These are phyloP conservation scores for Mycena crocata DNA, from an alignment of 768 basidiomycete species.

Conservation along the genomic window DNA sequence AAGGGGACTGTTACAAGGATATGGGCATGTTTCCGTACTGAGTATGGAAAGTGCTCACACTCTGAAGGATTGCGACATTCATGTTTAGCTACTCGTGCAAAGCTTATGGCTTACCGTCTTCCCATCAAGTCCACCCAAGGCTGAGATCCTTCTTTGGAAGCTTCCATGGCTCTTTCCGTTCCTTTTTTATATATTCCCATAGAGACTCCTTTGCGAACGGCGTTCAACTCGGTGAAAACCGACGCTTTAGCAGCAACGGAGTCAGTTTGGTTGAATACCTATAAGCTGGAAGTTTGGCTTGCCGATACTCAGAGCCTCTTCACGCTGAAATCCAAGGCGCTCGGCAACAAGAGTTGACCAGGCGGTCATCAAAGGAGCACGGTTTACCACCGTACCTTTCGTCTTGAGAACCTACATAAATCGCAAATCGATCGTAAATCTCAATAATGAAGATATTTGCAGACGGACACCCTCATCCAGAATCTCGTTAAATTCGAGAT, in stretches of 20 bases:
- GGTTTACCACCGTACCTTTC: constrained; percentile 81
- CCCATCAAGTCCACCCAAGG: constrained; percentile 92
- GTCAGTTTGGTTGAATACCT: neutral
- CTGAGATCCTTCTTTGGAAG: constrained; percentile 68
- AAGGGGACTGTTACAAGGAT: constrained; percentile 69
- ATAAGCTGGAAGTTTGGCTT: constrained; percentile 29
- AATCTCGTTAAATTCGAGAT: constrained; percentile 78
- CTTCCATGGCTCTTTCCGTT: constrained; percentile 67
- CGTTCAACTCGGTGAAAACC: constrained; percentile 94
- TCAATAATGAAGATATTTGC: neutral
- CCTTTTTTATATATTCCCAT: constrained; percentile 79
- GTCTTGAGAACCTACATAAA: constrained; percentile 62
- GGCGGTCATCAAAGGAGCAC: constrained; percentile 94
- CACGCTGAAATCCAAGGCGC: constrained; percentile 84
- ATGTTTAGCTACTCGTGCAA: neutral
- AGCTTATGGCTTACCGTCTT: constrained; percentile 56
- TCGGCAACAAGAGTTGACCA: constrained; percentile 93
- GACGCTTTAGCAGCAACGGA: constrained; percentile 65
- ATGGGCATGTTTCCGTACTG: constrained; percentile 10
- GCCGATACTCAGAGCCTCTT: constrained; percentile 95
- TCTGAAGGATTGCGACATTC: constrained; percentile 31
- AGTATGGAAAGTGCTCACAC: constrained; percentile 49
- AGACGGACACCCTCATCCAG: constrained; percentile 75
- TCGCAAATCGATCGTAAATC: neutral
- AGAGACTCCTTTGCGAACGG: constrained; percentile 84